These are phyloP conservation scores for Fraxinus americana DNA, from an alignment of 257 asterid genomes.

Conservation along the genomic window DNA sequence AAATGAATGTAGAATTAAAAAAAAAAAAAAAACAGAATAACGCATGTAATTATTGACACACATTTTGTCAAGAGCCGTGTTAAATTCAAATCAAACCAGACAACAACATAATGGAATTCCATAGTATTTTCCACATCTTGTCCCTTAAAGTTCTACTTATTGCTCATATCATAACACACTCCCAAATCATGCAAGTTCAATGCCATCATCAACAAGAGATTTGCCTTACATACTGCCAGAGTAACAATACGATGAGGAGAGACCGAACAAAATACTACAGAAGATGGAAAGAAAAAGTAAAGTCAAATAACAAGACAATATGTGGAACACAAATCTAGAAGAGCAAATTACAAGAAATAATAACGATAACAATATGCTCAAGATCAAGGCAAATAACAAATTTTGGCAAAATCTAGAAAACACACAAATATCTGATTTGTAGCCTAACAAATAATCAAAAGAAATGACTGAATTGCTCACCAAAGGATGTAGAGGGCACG, in stretches of 20 bases:
- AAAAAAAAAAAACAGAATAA: background rate
- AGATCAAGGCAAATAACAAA: background rate
- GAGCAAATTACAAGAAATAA: background rate
- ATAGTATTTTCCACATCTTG: background rate
- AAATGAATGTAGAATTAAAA: background rate
- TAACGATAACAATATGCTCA: background rate
- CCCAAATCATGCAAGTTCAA: background rate
- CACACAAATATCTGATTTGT: background rate
- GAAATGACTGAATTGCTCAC: background rate
- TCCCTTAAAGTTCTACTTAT: background rate
- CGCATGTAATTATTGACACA: background rate
- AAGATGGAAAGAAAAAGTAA: background rate
- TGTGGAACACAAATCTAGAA: background rate
- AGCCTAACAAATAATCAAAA: background rate
- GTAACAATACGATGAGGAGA: background rate
- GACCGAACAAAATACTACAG: background rate
- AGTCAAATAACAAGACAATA: background rate
- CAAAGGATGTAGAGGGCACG: background rate
- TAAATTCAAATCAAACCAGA: background rate
- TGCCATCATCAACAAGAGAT: background rate
- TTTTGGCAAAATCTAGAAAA: background rate
- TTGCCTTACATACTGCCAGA: background rate
- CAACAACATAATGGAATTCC: background rate
- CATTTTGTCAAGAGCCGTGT: background rate
- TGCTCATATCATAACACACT: background rate